Base-by-base conservation (phyloP, 202 grass and related monocot species). In the Eragrostis tef region DNA sequence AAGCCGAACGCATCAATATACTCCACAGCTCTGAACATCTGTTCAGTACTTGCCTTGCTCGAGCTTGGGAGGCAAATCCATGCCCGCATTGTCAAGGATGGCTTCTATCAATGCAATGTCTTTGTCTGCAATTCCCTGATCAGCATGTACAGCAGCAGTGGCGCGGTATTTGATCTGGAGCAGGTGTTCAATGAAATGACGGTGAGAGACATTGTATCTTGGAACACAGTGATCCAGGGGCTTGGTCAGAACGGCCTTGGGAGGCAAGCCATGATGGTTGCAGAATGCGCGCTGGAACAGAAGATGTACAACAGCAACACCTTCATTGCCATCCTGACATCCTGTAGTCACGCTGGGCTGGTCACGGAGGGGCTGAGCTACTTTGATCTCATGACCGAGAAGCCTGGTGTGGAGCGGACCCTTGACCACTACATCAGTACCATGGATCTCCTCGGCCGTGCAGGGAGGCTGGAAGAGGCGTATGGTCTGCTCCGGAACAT, bases 221-320 rank as follows among this genome's bases (percentile, higher is more conserved):
- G 81, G 89, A 94, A 94, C 65, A 66, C 88, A 9, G 81, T 73
- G 77, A 85, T 94, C 71, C 92, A 87, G 66, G 92, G 88, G 67
- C 83, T 94, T 21, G 90, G 84, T 59, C 73, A 90, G 81, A 92
- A 92, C 15, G 86, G 92, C 9, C 73, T 54, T 25, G 80, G 71
- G 11, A 83, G 47, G 76, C 85, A 42, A 78, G 86, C 94, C n/a
- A 66, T 89, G 79, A 34, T 73, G 20, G 43, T 74, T 16, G 64
- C 80, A 31, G 83, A 88, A 74, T 48, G 46, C n/a, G 88, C 92
- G 5, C 47, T 89, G 53, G 57, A 67, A 17, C 73, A 79, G 45
- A 64, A 83, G 26, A 82, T 75, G 42, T 85, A 85, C 69, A 86
- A 94, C 57, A 43, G 56, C 29, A 88, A 81, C 78, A 97, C 92